Base-by-base conservation (phyloP, 1,284 basidiomycete genomes). In the Tetrapyrgos nigripes region DNA sequence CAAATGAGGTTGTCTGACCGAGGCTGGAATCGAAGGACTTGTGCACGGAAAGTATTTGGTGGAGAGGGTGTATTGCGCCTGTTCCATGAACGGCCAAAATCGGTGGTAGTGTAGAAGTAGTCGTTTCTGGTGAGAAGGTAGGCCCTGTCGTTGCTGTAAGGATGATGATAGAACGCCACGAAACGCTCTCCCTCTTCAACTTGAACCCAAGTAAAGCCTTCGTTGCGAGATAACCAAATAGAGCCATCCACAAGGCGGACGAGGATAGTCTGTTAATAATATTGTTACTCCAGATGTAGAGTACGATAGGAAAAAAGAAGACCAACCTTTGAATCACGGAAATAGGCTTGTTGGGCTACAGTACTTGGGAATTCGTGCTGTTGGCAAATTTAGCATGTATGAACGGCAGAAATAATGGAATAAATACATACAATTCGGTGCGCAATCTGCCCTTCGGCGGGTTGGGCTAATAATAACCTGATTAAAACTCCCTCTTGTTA, bases 171-270 rank as follows among this genome's bases (percentile, higher is more conserved):
- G 76, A 98, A 91, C 0, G 85, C 87, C 37, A 98, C 78, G 76
- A 97, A 93, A 3, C 79, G 83, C 57, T 89, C 79, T 2, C 77
- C 80, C 0, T 85, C 80, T 65, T 75, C 76, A 13, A 89, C 79
- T 64, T 87, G 87, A 53, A 82, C 82, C 96, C 96, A 99, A 0
- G 88, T 89, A 73, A 93, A 96, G 1, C 97, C 97, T 73, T 99
- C 96, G 72, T 96, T 98, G 68, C 85, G 85, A 1, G 95, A 97
- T 77, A 97, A 94, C 92, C 93, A 98, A 55, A 98, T 82, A 0
- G 85, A 83, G 60, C 88, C 79, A 68, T 98, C 93, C 1, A 73
- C 72, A 3, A 97, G 81, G 27, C 94, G 91, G 29, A 94, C 87
- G 23, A 99, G 84, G 53, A 98, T 86, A 1, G 94, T 96, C 83